phyloP scores from a whole-genome alignment of 2,329 filamentous ascomycete genomes.

The Phyllosticta citrichinensis region DNA sequence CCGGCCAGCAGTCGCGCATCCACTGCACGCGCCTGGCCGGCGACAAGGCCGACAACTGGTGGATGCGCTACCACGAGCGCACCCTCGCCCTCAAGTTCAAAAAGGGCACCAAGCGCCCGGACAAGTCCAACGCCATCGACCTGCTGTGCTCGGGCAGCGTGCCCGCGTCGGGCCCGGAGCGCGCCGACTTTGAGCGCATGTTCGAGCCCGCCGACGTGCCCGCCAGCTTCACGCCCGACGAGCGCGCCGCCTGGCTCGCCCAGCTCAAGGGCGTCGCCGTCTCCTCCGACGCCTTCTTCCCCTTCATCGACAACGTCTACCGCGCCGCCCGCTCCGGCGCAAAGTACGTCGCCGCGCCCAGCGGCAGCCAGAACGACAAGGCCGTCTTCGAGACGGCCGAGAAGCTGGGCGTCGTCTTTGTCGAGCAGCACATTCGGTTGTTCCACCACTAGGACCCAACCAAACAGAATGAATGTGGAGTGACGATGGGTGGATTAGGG shows the following conservation, averaged over 20 bases:
- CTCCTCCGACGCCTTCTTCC: slow-evolving; percentile 96
- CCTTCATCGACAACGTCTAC: slow-evolving; percentile 97
- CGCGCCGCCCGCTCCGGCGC: slow-evolving; percentile 77
- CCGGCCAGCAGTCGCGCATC: slow-evolving; percentile 93
- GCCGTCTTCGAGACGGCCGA: slow-evolving; percentile 82
- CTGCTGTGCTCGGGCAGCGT: slow-evolving; percentile 85
- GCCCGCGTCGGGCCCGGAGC: slow-evolving; percentile 73
- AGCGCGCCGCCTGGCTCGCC: slow-evolving; percentile 75
- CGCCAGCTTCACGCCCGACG: slow-evolving; percentile 66
- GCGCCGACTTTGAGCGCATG: slow-evolving; percentile 73
- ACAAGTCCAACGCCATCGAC: slow-evolving; percentile 98
- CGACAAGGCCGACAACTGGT: slow-evolving; percentile 99
- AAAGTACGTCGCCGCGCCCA: slow-evolving; percentile 92
- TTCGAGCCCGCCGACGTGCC: slow-evolving; percentile 73
- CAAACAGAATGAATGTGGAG: too few relatives aligned
- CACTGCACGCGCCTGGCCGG: slow-evolving; percentile 96
- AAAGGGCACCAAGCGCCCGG: slow-evolving; percentile 89
- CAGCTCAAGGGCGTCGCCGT: slow-evolving; percentile 76
- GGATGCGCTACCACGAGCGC: slow-evolving; percentile 93
- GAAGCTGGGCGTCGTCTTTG: slow-evolving; percentile 84
- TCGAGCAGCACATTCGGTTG: slow-evolving; percentile 85
- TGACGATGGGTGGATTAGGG: too few relatives aligned
- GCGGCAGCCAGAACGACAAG: slow-evolving; percentile 76
- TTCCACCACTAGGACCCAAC: slow-evolving; percentile 70
- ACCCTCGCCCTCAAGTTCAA: slow-evolving; percentile 90